These are phyloP conservation scores for Kregervanrija pseudodelftensis DNA, from an alignment of 805 yeast genomes.

Conservation along the genomic window DNA sequence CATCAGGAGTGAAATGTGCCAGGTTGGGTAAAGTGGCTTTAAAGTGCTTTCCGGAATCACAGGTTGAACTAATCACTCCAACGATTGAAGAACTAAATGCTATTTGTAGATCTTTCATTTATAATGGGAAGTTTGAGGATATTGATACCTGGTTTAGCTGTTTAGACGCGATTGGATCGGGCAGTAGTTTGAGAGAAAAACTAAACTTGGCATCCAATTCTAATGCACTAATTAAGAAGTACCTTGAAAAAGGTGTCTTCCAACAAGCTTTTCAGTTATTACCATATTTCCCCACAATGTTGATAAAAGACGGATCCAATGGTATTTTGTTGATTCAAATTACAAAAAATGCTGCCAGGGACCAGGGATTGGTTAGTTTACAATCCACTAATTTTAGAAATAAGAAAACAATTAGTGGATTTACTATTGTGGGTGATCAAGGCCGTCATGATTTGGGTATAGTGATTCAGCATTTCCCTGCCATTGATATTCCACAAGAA, in stretches of 20 bases:
- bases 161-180: constrained; percentile 51
- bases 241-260: constrained; percentile 38
- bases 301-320: constrained; percentile 59
- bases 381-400: constrained; percentile 2
- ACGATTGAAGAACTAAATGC: constrained; percentile 55
- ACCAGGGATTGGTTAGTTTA: constrained; percentile 1
- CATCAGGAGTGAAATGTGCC: constrained; percentile 58
- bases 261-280: constrained; percentile 67
- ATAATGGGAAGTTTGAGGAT: constrained; percentile 37
- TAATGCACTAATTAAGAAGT: constrained; percentile 20
- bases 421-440: constrained; percentile 13
- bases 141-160: constrained; percentile 68
- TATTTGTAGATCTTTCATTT: constrained; percentile 44
- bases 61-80: constrained; percentile 53
- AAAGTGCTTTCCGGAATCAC: constrained; percentile 41
- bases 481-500: constrained; percentile 24
- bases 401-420: constrained; percentile 2
- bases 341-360: constrained; percentile 22
- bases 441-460: constrained; percentile 39
- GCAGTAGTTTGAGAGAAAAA: constrained; percentile 37
- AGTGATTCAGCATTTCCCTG: constrained; percentile 54
- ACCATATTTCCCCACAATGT: constrained; percentile 62
- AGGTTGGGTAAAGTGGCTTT: constrained; percentile 34
- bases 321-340: constrained; percentile 50
- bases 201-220: constrained; percentile 30